Base-by-base conservation (phyloP, 768 basidiomycete species). In the Floccularia luteovirens region DNA sequence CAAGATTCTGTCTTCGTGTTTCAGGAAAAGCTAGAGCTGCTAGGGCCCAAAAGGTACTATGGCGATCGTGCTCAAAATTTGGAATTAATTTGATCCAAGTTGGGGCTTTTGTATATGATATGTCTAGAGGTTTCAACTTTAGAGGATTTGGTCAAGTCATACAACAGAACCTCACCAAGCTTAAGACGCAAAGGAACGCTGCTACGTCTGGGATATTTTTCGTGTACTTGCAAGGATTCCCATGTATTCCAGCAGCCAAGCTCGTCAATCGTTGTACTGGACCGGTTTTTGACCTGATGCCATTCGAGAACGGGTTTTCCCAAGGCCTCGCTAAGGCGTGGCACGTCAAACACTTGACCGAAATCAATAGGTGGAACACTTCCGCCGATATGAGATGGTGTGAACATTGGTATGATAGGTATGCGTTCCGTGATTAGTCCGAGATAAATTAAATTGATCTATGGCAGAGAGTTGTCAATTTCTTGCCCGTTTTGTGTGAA, bases 391-490 rank as follows among this genome's bases (percentile, higher is more conserved):
- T 80, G 77, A 8, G 74, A 71, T 0, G 79, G 77, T 0, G 63
- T 70, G 48, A 83, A 82, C 53, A 69, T 66, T 1, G 73, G 66
- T 3, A 83, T 49, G 43, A 83, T 64, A 3, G 80, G 77, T 27
- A 79, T 67, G 23, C 79, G 70, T 27, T 72, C 69, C 6, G 78
- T 77, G 45, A 83, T 63, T 24, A 74, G 39, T 10, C 62, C 77
- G 7, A 83, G 66, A 46, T 80, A 81, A 24, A 82, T 63, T 37
- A 80, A 60, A 52, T 82, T 79, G 30, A 67, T 66, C 64, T 71
- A 31, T 31, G 33, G 22, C n/a, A n/a, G 38, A 22, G 17, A 19
- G 38, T 30, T 8, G 27, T 28, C 27, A 28, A 19, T 19, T 6
- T 34, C 32, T 17, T 24, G 34, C 27, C 24, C 14, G 37, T n/a